Conservation (phyloP, 2,329 filamentous ascomycete species). For the Atkinsonella texensis region DNA sequence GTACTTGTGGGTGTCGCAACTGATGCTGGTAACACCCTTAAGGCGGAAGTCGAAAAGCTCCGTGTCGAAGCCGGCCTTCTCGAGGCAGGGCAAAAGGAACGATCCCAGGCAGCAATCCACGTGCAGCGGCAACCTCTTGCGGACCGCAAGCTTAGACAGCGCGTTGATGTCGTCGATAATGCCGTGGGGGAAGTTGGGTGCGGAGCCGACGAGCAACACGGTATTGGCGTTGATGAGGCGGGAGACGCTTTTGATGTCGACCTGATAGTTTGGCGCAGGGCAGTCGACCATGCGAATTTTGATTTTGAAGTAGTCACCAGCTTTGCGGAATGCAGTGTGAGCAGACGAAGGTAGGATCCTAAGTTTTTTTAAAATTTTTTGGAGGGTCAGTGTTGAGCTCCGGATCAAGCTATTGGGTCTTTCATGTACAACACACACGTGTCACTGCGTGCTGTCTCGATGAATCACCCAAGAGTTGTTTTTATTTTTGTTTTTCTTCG, state of each 20-base stretch:
- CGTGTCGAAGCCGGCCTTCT: constrained; percentile 84
- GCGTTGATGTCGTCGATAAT: constrained; percentile 91
- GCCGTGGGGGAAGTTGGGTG: constrained; percentile 95
- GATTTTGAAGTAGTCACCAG: constrained; percentile 91
- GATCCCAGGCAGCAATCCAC: constrained; percentile 97
- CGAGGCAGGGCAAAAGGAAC: constrained; percentile 85
- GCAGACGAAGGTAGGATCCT: constrained; percentile 91
- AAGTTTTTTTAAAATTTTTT: constrained; percentile 2
- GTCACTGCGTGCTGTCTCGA: background rate
- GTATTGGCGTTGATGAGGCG: constrained; percentile 92
- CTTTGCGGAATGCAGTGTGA: constrained; percentile 94
- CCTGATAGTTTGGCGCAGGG: constrained; percentile 75
- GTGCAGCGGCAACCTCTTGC: constrained; percentile 74
- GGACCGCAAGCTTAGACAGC: constrained; percentile 70
- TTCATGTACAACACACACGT: background rate
- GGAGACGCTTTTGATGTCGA: constrained; percentile 63
- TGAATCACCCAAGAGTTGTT: too few relatives aligned
- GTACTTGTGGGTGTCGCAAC: constrained; percentile 97
- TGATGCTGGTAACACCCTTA: constrained; percentile 89
- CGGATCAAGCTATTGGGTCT: background rate
- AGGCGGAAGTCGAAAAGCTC: constrained; percentile 87
- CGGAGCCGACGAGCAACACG: constrained; percentile 81
- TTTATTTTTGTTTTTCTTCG: too few relatives aligned
- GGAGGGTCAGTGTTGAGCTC: background rate
- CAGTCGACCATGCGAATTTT: constrained; percentile 82